phyloP scores from a whole-genome alignment of 2,329 filamentous ascomycete species.

The Metarhizium anisopliae region DNA sequence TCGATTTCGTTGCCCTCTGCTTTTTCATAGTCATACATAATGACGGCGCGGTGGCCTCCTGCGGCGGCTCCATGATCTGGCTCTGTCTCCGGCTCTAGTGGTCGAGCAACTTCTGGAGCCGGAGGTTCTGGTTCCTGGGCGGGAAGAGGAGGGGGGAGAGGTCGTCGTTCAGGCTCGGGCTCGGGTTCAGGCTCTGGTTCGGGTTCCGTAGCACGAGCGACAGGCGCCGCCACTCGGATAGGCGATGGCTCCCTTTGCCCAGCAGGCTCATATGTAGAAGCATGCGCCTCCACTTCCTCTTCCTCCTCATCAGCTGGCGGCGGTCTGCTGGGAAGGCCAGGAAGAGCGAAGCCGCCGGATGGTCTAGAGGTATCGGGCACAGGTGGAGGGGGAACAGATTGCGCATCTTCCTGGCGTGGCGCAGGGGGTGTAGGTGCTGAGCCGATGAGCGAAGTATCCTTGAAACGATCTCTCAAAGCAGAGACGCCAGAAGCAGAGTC shows the following conservation, averaged over 20 bases:
- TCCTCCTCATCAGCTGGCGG: conserved; percentile 42
- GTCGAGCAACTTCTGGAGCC: conserved; percentile 49
- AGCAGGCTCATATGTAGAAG: conserved; percentile 24
- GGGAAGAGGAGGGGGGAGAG: conserved; percentile 52
- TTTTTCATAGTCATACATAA: conserved; percentile 95
- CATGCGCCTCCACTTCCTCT: conserved; percentile 48
- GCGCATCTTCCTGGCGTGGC: conserved; percentile 22
- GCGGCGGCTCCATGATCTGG: conserved; percentile 19
- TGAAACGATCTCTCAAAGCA: conserved; percentile 75
- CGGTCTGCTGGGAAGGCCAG: conserved; percentile 60
- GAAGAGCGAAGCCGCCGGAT: conserved; percentile 67
- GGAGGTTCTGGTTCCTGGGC: conserved; percentile 55
- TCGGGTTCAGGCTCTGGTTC: conserved; percentile 42
- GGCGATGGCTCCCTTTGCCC: conserved; percentile 58
- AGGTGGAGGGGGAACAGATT: conserved; percentile 35
- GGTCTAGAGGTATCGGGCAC: conserved; percentile 58
- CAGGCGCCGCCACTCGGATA: conserved; percentile 77
- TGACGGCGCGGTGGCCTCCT: conserved; percentile 62
- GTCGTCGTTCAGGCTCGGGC: conserved; percentile 39
- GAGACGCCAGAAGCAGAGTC: conserved; percentile 57
- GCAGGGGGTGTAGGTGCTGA: conserved; percentile 30
- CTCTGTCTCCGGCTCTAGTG: conserved; percentile 35
- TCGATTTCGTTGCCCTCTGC: conserved; percentile 96
- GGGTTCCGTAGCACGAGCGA: conserved; percentile 53
- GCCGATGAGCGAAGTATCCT: conserved; percentile 63